Evolutionary conservation across 2,329 filamentous ascomycete species (phyloP), one percentile per base, ranked within the genome.

Genomic region (Stemphylium lycopersici): DNA sequence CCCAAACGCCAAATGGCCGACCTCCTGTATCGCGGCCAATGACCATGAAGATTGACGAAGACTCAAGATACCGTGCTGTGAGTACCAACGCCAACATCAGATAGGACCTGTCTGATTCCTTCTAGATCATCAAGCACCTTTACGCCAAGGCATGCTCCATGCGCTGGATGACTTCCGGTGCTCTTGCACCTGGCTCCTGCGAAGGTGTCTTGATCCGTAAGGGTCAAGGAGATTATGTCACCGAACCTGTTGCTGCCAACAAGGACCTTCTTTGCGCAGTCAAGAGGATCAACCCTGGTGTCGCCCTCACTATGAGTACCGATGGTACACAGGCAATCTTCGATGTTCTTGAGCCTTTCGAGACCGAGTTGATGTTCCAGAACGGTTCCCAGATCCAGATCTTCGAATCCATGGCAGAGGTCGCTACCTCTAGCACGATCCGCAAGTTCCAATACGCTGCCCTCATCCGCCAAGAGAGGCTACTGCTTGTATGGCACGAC

Each of bases 361-460:
- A 81, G 49, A 76, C 70, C 0, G 79, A 81, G 56, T 66, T 82
- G 24, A 56, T 69, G 41, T 68, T 68, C 55, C 61, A 62, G 32
- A 66, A 68, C 53, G 79, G 80, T 11, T 80, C 76, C 26, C 77
- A 79, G 52, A 71, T 81, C 4, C 80, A 81, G 56, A 73, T 82
- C 18, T 72, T 81, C 46, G 78, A 81, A 15, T 80, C 76, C 3
- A 70, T 81, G 55, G 70, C 71, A 3, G 74, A 77, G 13, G 73
- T 78, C 34, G 71, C 72, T 3, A 72, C 75, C 22, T 76, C 78
- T 4, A 62, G 47, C 43, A 72, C 89, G 2, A 82, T 89, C 54
- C 91, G 90, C 50, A 92, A 91, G 72, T 86, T 90, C 71, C 90
- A 93, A 70, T 91, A 90, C 65, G 90, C 89, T 4, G 90, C 90